A percentile compares a stretch with the other conserved stretches of the same genome.
Conservation (phyloP, 441 rosid genomes). For the Dalechampia spathulata region DNA sequence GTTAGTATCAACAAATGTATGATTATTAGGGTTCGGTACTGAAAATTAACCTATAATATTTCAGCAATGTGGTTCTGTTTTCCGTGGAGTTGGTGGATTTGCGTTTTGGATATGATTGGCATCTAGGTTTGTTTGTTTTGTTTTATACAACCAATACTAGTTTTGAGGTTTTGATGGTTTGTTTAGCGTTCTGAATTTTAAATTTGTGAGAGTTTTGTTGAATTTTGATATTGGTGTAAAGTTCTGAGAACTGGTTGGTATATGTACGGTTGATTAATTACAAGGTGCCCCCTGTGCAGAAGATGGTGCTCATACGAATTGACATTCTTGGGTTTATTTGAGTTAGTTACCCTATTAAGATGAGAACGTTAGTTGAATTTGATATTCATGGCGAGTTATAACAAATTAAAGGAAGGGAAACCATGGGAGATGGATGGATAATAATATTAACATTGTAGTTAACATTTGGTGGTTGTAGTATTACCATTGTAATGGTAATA, state of each 20-base stretch:
- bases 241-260: not conserved
- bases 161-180: not conserved
- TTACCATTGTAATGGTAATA: no score
- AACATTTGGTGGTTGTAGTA: no score
- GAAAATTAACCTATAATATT: not conserved
- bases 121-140: not conserved
- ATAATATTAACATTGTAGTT: no score
- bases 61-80: not conserved
- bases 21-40: slow-evolving; percentile 5
- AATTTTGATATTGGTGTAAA: not conserved
- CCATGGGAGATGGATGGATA: no score
- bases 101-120: not conserved
- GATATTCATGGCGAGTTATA: no score
- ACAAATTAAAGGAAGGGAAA: no score
- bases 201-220: no score
- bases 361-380: no score
- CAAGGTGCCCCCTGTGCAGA: no score
- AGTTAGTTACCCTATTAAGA: no score
- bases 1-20: not conserved
- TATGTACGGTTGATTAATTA: not conserved
- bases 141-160: not conserved
- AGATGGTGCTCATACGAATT: no score
- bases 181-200: not conserved
- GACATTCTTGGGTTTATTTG: no score
- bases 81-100: not conserved